Evolutionary conservation across 495 filamentous ascomycete species (phyloP).

Genomic region (Pseudomonodictys pantanalensis): DNA sequence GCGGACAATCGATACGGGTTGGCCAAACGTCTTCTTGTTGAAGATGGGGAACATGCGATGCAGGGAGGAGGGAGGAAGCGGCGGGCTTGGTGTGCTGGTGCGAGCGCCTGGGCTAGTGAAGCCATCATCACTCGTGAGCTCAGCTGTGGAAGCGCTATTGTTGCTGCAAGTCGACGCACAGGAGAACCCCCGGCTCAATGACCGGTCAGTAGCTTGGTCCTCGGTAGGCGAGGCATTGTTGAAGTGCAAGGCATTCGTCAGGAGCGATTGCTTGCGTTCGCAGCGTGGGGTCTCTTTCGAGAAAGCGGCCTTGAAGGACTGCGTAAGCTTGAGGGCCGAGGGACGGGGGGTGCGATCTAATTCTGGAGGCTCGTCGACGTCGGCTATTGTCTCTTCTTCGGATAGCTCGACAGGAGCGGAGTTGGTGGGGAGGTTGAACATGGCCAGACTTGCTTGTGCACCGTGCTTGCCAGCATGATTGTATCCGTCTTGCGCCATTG

Average conservation of each 20-base stretch:
- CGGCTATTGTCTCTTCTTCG: conserved; percentile 33
- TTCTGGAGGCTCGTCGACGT: conserved; percentile 38
- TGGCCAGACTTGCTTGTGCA: conserved; percentile 8
- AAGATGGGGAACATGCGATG: conserved; percentile 36
- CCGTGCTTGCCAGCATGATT: conserved; percentile 15
- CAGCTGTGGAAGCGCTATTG: conserved; percentile 74
- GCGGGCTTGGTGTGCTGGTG: conserved; percentile 84
- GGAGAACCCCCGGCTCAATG: conserved; percentile 41
- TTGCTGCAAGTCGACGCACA: conserved; percentile 72
- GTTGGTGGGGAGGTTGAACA: conserved; percentile 18
- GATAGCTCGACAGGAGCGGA: conserved; percentile 8
- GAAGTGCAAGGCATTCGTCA: conserved; percentile 27
- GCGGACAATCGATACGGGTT: conserved; percentile 25
- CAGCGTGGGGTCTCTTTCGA: conserved; percentile 12
- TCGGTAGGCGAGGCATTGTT: conserved; percentile 22
- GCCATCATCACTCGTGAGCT: conserved; percentile 88
- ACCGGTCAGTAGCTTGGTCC: conserved; percentile 1
- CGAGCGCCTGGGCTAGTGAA: conserved; percentile 81
- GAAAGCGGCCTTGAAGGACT: conserved; percentile 24
- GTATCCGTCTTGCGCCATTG: conserved; percentile 25
- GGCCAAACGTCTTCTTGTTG: conserved; percentile 35
- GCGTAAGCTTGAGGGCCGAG: conserved; percentile 13
- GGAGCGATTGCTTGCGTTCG: conserved; percentile 30
- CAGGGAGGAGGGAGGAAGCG: conserved; percentile 48
- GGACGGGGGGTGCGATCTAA: conserved; percentile 29